Evolutionary conservation across 2,329 filamentous ascomycete genomes (phyloP).

Genomic region (Aspergillus floridensis): DNA sequence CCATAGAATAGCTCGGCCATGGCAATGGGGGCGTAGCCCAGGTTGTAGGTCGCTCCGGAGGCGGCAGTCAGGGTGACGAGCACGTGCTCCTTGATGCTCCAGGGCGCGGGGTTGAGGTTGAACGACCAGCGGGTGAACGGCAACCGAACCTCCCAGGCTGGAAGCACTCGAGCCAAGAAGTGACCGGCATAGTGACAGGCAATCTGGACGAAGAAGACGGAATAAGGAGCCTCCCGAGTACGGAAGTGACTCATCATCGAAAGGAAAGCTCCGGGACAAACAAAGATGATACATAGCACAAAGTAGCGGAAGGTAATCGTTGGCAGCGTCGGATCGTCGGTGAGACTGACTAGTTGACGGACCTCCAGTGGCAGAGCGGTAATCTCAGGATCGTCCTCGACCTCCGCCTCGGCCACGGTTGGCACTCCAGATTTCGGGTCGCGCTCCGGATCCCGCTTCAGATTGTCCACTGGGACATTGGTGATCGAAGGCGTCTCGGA

Average conservation of each 20-base stretch:
- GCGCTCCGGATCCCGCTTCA: conserved; percentile 17
- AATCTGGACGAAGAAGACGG: conserved; percentile 62
- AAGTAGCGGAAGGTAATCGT: conserved; percentile 62
- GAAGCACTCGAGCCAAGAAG: conserved; percentile 53
- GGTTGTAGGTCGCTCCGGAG: conserved; percentile 53
- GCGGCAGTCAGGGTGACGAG: conserved; percentile 56
- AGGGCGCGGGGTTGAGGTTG: conserved; percentile 56
- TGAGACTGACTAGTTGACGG: conserved; percentile 56
- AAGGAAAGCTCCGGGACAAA: conserved; percentile 57
- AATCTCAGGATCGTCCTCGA: conserved; percentile 52
- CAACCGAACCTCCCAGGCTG: conserved; percentile 47
- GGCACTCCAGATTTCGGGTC: conserved; percentile 1
- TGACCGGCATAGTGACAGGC: conserved; percentile 55
- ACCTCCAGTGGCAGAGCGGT: conserved; percentile 56
- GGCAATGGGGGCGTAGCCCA: conserved; percentile 53
- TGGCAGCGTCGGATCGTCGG: conserved; percentile 55
- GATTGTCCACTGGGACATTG: conserved; percentile 10
- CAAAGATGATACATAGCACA: conserved; percentile 54
- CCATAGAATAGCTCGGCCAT: conserved; percentile 59
- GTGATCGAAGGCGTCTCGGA: neutral
- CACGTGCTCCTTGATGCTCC: conserved; percentile 59
- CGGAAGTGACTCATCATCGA: conserved; percentile 57
- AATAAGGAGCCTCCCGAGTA: conserved; percentile 58
- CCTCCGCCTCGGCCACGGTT: conserved; percentile 13
- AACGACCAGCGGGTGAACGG: conserved; percentile 51